Conservation (phyloP, 1,284 basidiomycete species). For the Apiotrichum brassicae region DNA sequence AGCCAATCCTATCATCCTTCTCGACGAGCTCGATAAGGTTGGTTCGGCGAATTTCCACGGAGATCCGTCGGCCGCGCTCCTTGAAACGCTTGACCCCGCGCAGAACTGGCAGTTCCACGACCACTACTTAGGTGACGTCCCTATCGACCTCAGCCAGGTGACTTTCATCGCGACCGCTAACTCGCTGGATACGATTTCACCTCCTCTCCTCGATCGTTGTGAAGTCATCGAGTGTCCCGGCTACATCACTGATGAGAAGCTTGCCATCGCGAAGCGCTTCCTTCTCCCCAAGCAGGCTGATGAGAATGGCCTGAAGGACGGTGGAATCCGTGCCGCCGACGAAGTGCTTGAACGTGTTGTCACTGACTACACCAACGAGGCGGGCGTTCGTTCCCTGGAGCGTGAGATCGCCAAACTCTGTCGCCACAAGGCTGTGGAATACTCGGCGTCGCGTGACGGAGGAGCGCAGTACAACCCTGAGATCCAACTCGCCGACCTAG, state of each 20-base stretch:
- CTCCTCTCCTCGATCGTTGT: slow-evolving; percentile 89
- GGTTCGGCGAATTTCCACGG: slow-evolving; percentile 51
- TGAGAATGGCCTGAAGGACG: slow-evolving; percentile 72
- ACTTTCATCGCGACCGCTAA: slow-evolving; percentile 86
- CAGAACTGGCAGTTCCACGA: slow-evolving; percentile 94
- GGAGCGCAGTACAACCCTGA: slow-evolving; percentile 54
- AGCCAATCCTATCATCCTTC: slow-evolving; percentile 89
- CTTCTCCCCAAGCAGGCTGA: slow-evolving; percentile 90
- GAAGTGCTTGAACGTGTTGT: slow-evolving; percentile 77
- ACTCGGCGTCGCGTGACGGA: slow-evolving; percentile 50
- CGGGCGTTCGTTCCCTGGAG: slow-evolving; percentile 86
- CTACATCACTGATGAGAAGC: slow-evolving; percentile 93
- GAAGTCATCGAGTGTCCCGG: slow-evolving; percentile 93
- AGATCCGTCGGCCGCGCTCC: slow-evolving; percentile 84
- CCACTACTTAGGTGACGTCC: slow-evolving; percentile 79
- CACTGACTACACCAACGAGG: slow-evolving; percentile 92
- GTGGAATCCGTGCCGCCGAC: slow-evolving; percentile 65
- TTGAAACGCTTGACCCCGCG: slow-evolving; percentile 97
- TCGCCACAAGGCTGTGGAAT: slow-evolving; percentile 81
- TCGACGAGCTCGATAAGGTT: slow-evolving; percentile 93
- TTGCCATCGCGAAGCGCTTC: slow-evolving; percentile 80
- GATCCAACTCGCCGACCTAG: slow-evolving; percentile 68
- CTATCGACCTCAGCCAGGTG: slow-evolving; percentile 88
- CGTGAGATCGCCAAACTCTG: slow-evolving; percentile 78
- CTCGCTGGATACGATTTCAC: slow-evolving; percentile 86